Conservation (phyloP, 495 filamentous ascomycete species). For the Cercophora scortea region DNA sequence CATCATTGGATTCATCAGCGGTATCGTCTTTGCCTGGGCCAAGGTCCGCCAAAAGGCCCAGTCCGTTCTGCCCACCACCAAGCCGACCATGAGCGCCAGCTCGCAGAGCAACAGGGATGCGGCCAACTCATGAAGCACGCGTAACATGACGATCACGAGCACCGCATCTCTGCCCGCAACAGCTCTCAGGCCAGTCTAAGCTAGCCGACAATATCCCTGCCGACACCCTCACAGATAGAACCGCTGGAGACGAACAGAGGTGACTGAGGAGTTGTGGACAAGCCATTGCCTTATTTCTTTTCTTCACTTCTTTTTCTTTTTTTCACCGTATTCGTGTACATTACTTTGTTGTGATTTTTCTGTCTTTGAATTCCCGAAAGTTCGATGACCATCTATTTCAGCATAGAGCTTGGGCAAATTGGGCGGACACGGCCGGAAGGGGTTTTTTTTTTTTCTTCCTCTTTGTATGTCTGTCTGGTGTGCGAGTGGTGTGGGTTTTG, state of each 20-base stretch:
- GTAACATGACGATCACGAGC: no score
- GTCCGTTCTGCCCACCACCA: slow-evolving; percentile 58
- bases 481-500: not conserved
- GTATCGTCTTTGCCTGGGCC: slow-evolving; percentile 84
- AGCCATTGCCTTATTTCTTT: not conserved
- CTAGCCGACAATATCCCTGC: no score
- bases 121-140: slow-evolving; percentile 34
- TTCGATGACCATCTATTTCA: no score
- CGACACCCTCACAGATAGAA: no score
- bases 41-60: slow-evolving; percentile 73
- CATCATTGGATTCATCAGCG: slow-evolving; percentile 78
- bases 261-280: no score
- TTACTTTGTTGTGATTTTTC: slow-evolving; percentile 5
- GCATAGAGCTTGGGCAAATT: no score
- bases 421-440: not conserved
- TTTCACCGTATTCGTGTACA: slow-evolving; percentile 8
- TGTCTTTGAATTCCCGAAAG: slow-evolving; percentile 1
- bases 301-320: no score
- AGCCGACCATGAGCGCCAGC: slow-evolving; percentile 77
- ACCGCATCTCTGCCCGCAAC: no score
- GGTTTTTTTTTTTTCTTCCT: slow-evolving; percentile 1
- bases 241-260: no score
- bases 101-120: slow-evolving; percentile 85
- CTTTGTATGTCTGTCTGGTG: slow-evolving; percentile 2
- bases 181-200: no score